Conservation (phyloP, 495 filamentous ascomycete species). For the Annulohypoxylon stygium region DNA sequence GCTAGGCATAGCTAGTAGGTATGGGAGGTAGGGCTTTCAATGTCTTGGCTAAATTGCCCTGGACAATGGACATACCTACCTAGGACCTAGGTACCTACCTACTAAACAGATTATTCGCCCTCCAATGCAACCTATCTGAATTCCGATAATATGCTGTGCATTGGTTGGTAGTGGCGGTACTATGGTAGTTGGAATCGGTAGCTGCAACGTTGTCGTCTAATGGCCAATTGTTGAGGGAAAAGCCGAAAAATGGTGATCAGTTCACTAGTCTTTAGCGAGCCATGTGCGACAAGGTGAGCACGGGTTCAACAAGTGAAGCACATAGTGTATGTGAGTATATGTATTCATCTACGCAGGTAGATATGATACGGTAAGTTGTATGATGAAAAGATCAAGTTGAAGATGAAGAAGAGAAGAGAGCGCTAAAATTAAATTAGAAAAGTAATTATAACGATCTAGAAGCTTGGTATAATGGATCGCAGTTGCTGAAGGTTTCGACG, state of each 20-base stretch:
- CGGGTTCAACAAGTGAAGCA: not conserved
- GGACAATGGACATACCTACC: not conserved
- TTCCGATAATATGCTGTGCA: conserved; percentile 24
- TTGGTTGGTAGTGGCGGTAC: not conserved
- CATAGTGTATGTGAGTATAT: not conserved
- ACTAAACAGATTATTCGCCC: conserved; percentile 19
- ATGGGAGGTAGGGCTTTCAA: conserved; percentile 25
- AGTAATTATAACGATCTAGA: conserved; percentile 1
- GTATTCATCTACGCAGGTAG: not conserved
- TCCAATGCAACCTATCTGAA: conserved; percentile 18
- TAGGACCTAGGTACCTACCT: not conserved
- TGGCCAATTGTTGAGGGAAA: conserved; percentile 8
- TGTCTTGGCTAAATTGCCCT: conserved; percentile 43
- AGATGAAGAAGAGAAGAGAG: not conserved
- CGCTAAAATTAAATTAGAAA: not conserved
- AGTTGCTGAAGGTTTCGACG: conserved; percentile 12
- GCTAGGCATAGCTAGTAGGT: not conserved
- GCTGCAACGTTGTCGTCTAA: conserved; percentile 33
- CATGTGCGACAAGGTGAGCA: not conserved
- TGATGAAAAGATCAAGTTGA: not conserved
- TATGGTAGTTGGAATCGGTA: conserved; percentile 12
- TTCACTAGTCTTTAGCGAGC: not conserved
- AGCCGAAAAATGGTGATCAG: conserved; percentile 1
- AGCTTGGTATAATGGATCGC: conserved; percentile 3
- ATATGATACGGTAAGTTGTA: not conserved